Evolutionary conservation across 2,329 filamentous ascomycete genomes (phyloP).

Genomic region (Acarospora socialis): DNA sequence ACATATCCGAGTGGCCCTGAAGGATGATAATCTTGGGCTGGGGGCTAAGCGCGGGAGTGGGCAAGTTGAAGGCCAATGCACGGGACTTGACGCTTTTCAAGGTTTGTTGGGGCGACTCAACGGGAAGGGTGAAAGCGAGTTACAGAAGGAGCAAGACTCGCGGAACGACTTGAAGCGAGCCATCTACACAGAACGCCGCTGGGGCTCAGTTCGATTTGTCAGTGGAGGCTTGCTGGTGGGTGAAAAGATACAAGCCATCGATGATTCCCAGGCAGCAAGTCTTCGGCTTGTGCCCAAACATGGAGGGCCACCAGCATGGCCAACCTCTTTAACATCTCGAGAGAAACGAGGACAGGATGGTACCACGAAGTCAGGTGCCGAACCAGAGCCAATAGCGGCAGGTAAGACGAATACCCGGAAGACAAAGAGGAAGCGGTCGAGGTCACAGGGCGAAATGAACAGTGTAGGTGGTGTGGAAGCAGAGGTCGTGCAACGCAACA

Average conservation of each 20-base stretch:
- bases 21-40: constrained; percentile 82
- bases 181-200: constrained; percentile 59
- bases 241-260: constrained; percentile 34
- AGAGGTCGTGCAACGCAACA: too few relatives aligned
- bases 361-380: too few relatives aligned
- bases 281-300: too few relatives aligned
- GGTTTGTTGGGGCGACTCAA: constrained; percentile 79
- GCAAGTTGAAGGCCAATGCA: constrained; percentile 52
- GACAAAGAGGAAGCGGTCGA: too few relatives aligned
- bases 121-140: constrained; percentile 61
- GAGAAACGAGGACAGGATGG: too few relatives aligned
- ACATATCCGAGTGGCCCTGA: constrained; percentile 71
- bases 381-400: too few relatives aligned
- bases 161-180: constrained; percentile 57
- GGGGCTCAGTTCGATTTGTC: constrained; percentile 73
- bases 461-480: too few relatives aligned
- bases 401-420: too few relatives aligned
- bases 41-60: constrained; percentile 65
- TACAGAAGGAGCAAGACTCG: constrained; percentile 55
- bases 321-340: too few relatives aligned
- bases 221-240: constrained; percentile 61
- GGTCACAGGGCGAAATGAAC: too few relatives aligned
- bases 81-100: constrained; percentile 75
- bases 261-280: constrained; percentile 19
- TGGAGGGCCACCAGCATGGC: constrained; percentile 44